Conservation (phyloP, 176 grass and related monocot species). For the Triticum turgidum region DNA sequence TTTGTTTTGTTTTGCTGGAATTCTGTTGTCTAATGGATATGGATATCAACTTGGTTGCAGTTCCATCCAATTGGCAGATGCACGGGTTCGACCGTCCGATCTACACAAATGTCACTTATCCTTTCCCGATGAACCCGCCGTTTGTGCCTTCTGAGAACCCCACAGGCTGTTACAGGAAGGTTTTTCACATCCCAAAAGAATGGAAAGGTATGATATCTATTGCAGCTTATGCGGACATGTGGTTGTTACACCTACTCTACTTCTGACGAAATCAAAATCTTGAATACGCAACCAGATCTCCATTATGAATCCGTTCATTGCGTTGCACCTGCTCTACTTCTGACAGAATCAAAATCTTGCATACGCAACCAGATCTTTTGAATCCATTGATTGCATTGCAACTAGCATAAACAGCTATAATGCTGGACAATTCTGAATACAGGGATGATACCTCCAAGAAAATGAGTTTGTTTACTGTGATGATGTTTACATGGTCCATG, state of each 20-base stretch:
- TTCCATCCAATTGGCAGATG: constrained; percentile 98
- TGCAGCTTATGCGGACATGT: background rate
- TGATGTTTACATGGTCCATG: background rate
- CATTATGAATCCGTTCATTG: background rate
- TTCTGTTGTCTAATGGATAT: background rate
- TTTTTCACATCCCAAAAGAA: constrained; percentile 84
- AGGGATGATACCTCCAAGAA: background rate
- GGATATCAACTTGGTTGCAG: constrained; percentile 32
- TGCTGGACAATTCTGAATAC: background rate
- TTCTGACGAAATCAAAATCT: background rate
- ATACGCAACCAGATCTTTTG: background rate
- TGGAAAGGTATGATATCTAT: constrained; percentile 76
- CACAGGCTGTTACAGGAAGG: constrained; percentile 81
- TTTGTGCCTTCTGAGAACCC: constrained; percentile 89
- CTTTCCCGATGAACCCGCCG: constrained; percentile 83
- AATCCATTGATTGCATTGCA: background rate
- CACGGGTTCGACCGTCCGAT: constrained; percentile 88
- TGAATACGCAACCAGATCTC: background rate
- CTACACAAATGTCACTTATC: constrained; percentile 79
- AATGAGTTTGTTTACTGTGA: background rate
- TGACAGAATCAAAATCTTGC: background rate
- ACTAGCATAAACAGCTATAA: background rate
- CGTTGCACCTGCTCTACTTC: background rate
- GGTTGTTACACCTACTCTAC: background rate
- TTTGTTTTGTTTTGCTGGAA: background rate